Conservation (phyloP, 1,139 yeast genomes). For the Suhomyces wounanorum region DNA sequence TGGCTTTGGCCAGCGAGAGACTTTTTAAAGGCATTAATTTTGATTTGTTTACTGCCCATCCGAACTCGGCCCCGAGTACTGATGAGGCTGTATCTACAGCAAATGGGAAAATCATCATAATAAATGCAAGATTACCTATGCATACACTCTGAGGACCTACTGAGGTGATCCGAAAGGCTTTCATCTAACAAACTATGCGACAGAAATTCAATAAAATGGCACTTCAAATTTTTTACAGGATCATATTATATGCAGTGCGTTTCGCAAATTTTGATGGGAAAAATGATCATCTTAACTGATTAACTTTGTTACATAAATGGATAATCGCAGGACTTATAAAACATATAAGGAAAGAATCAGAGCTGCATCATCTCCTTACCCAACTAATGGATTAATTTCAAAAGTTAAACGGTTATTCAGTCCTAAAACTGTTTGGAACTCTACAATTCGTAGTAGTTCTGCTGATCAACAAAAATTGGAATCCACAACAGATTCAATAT, state of each 20-base stretch:
- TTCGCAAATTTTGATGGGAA: not conserved
- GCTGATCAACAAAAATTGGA: not conserved
- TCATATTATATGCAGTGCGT: not conserved
- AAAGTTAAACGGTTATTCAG: conserved; percentile 35
- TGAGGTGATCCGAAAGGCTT: too few relatives aligned
- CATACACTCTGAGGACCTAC: too few relatives aligned
- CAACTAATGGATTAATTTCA: conserved; percentile 31
- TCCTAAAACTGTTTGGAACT: conserved; percentile 6
- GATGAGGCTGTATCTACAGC: not conserved
- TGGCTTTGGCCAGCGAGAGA: too few relatives aligned
- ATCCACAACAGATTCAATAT: not conserved
- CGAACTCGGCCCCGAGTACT: not conserved
- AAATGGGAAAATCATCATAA: not conserved
- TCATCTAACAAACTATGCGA: too few relatives aligned
- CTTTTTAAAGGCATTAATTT: too few relatives aligned
- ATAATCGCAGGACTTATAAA: conserved; percentile 42
- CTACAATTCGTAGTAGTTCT: not conserved
- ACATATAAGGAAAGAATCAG: conserved; percentile 30
- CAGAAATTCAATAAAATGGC: not conserved
- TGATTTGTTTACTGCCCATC: not conserved
- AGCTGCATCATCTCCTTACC: conserved; percentile 24
- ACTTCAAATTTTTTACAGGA: not conserved
- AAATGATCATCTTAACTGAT: not conserved
- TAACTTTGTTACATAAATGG: conserved; percentile 27
- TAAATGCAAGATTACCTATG: not conserved